phyloP scores from a whole-genome alignment of 2,329 filamentous ascomycete species.

The Chaetomiaceae sp. region DNA sequence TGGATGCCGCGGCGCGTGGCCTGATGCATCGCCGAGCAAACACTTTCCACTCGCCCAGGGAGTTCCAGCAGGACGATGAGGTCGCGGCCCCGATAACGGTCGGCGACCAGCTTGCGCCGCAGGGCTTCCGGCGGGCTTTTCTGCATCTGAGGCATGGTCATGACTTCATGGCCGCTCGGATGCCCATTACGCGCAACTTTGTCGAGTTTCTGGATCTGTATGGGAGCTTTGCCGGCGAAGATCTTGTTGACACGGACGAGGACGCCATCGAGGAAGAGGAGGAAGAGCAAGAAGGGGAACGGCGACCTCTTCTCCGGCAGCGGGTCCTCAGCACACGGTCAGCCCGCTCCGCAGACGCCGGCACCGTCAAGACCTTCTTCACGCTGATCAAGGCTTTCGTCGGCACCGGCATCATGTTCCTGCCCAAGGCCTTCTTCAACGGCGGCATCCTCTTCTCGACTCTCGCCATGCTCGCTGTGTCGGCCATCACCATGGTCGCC shows the following conservation, averaged over 20 bases:
- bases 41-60: slow-evolving; percentile 58
- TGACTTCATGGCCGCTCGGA: slow-evolving; percentile 38
- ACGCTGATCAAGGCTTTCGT: slow-evolving; percentile 75
- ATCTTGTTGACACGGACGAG: slow-evolving; percentile 56
- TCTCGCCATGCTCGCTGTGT: slow-evolving; percentile 61
- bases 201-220: slow-evolving; percentile 73
- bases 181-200: slow-evolving; percentile 64
- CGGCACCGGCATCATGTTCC: slow-evolving; percentile 76
- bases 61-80: slow-evolving; percentile 24
- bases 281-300: slow-evolving; percentile 42
- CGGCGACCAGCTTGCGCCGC: slow-evolving; percentile 41
- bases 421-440: slow-evolving; percentile 75
- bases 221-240: slow-evolving; percentile 72
- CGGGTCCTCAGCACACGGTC: slow-evolving; percentile 43
- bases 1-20: slow-evolving; percentile 54
- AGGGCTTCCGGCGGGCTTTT: slow-evolving; percentile 48
- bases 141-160: slow-evolving; percentile 34
- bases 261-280: slow-evolving; percentile 53
- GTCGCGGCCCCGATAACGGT: slow-evolving; percentile 25
- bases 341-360: slow-evolving; percentile 54
- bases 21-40: slow-evolving; percentile 51
- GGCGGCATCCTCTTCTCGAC: slow-evolving; percentile 73
- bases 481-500: slow-evolving; percentile 62
- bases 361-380: slow-evolving; percentile 70
- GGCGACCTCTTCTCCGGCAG: slow-evolving; percentile 56